These are phyloP conservation scores for Xylaria digitata DNA, from an alignment of 2,329 filamentous ascomycete genomes.

Conservation along the genomic window DNA sequence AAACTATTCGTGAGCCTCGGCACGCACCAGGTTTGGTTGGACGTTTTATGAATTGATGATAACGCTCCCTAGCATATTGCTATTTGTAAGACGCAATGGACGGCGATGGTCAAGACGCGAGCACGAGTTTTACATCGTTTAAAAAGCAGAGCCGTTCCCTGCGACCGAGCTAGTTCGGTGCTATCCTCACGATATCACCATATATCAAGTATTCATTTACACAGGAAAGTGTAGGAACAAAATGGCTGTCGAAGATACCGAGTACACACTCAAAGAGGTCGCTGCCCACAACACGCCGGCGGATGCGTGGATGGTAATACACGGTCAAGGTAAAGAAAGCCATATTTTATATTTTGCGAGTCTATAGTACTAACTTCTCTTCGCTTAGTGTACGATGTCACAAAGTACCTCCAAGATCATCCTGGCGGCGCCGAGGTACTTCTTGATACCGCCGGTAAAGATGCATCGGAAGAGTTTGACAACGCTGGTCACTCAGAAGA, in stretches of 20 bases:
- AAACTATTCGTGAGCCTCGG: constrained; percentile 32
- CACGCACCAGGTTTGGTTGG: constrained; percentile 3
- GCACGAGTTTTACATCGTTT: constrained; percentile 16
- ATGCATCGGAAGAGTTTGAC: constrained; percentile 83
- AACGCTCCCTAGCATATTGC: background rate
- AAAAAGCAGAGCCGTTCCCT: constrained; percentile 26
- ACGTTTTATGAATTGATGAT: constrained; percentile 8
- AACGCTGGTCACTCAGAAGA: constrained; percentile 84
- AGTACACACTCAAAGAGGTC: constrained; percentile 56
- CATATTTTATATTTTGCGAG: background rate
- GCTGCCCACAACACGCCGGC: constrained; percentile 60
- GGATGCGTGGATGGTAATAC: constrained; percentile 67
- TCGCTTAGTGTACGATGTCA: constrained; percentile 66
- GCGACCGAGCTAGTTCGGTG: background rate
- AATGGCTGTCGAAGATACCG: constrained; percentile 40
- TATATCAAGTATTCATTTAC: background rate
- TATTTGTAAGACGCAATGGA: constrained; percentile 19
- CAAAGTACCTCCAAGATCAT: constrained; percentile 68
- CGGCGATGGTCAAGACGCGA: constrained; percentile 13
- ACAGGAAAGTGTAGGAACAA: background rate
- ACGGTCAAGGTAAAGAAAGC: constrained; percentile 61
- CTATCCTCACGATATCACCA: background rate
- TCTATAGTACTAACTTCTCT: constrained; percentile 11
- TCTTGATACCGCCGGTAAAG: constrained; percentile 80
- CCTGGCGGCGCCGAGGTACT: constrained; percentile 82